phyloP scores from a whole-genome alignment of 164 flowering plant species.

The Amborella trichopoda region DNA sequence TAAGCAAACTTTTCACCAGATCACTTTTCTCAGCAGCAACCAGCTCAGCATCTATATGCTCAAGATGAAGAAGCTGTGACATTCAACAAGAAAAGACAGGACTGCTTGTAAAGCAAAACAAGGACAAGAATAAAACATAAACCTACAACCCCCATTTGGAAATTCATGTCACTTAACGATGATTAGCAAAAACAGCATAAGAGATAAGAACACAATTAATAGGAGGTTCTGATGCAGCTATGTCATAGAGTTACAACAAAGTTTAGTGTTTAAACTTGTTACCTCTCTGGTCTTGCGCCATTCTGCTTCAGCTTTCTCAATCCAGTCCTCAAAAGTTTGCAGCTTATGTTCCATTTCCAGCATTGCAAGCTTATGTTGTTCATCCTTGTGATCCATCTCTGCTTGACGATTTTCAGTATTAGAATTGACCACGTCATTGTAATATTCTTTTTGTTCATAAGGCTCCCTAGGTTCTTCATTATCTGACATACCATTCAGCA shows the following conservation, averaged over 20 bases:
- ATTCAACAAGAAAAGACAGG: neutral
- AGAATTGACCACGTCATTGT: constrained; percentile 2
- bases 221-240: too few species aligned
- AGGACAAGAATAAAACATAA: neutral
- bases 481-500: constrained; percentile 9
- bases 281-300: constrained; percentile 15
- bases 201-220: too few species aligned
- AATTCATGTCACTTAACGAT: too few species aligned
- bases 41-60: constrained; percentile 8
- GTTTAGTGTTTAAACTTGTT: too few species aligned
- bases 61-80: constrained; percentile 9
- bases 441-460: constrained; percentile 9
- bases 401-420: constrained; percentile 4
- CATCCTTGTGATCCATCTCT: constrained; percentile 3
- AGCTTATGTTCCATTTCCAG: constrained; percentile 6
- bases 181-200: too few species aligned
- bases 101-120: neutral
- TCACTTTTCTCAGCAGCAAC: constrained; percentile 19
- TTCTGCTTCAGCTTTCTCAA: constrained; percentile 10
- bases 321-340: constrained; percentile 2
- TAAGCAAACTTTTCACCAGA: constrained; percentile 26
- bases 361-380: constrained; percentile 5
- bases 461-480: constrained; percentile 9
- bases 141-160: too few species aligned
- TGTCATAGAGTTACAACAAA: too few species aligned